Percentiles rank a stretch among this genome's conserved stretches.
Evolutionary conservation across 305 asterid species (phyloP).

Genomic region (Nicotiana rustica): DNA sequence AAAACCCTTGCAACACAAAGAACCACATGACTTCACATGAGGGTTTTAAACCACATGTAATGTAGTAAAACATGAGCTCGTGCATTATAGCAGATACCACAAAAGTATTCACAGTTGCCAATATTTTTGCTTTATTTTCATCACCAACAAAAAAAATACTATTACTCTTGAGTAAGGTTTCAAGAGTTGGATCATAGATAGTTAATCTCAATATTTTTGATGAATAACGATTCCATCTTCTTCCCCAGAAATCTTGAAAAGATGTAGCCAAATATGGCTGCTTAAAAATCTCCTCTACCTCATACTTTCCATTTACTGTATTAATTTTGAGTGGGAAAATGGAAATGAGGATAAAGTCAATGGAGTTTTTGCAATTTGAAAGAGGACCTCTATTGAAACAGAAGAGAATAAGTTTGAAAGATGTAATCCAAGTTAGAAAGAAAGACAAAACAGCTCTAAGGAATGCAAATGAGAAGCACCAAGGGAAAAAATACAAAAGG

Average conservation of each 20-base stretch:
- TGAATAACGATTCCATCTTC: constrained; percentile 19
- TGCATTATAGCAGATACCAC: constrained; percentile 28
- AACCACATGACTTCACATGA: constrained; percentile 30
- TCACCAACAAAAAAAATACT: neutral
- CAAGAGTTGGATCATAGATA: constrained; percentile 10
- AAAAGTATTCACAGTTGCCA: constrained; percentile 9
- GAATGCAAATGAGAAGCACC: constrained; percentile 19
- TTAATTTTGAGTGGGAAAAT: constrained; percentile 13
- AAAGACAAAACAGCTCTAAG: neutral
- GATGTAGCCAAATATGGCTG: constrained; percentile 9
- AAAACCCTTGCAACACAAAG: constrained; percentile 20
- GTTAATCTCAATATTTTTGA: constrained; percentile 9
- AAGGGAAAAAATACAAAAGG: neutral
- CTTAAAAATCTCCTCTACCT: neutral
- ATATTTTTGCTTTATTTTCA: neutral
- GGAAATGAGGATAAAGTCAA: constrained; percentile 17
- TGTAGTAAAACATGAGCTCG: constrained; percentile 20
- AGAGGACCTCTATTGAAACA: constrained; percentile 21
- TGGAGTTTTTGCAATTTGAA: neutral
- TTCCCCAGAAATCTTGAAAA: constrained; percentile 27
- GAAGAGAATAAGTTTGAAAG: constrained; percentile 11
- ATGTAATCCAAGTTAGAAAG: constrained; percentile 2
- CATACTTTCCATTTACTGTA: neutral
- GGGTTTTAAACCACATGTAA: constrained; percentile 28
- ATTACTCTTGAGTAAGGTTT: neutral